Evolutionary conservation across 768 basidiomycete species (phyloP).

Genomic region (Agaricus sinodeliciosus): DNA sequence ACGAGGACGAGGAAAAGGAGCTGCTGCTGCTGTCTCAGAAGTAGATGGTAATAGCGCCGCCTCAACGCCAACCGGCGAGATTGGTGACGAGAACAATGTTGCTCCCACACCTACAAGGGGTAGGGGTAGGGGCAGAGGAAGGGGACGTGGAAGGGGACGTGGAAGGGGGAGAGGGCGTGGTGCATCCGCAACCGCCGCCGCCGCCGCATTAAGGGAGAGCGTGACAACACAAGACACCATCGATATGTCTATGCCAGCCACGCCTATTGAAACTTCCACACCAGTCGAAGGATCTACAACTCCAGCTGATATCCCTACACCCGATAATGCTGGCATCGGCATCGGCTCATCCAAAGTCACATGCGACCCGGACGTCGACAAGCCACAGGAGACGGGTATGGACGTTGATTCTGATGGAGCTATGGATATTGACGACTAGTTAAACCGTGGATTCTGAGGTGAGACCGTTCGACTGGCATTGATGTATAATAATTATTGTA

Average conservation of each 20-base stretch:
- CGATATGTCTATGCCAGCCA: conserved; percentile 12
- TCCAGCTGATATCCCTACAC: conserved; percentile 10
- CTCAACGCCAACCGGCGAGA: conserved; percentile 14
- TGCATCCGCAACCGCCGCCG: conserved; percentile 14
- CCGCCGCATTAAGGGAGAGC: conserved; percentile 13
- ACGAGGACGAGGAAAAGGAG: conserved; percentile 5
- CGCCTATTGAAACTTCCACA: conserved; percentile 26
- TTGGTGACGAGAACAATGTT: conserved; percentile 15
- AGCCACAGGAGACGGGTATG: neutral
- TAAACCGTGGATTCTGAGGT: conserved; percentile 11
- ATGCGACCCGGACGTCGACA: neutral
- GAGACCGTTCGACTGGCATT: neutral
- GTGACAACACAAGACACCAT: conserved; percentile 12
- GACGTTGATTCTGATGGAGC: conserved; percentile 10
- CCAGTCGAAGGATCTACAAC: conserved; percentile 21
- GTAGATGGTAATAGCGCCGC: conserved; percentile 12
- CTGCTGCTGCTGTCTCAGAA: conserved; percentile 10
- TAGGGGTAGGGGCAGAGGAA: conserved; percentile 27
- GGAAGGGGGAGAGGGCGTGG: conserved; percentile 24
- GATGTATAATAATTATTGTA: conserved; percentile 1
- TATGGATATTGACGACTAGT: conserved; percentile 19
- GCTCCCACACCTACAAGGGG: conserved; percentile 20
- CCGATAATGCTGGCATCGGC: neutral
- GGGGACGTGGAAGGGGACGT: conserved; percentile 29
- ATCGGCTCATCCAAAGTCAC: neutral